Conservation (phyloP, 768 basidiomycete genomes). For the Macrolepiota fuliginosa region DNA sequence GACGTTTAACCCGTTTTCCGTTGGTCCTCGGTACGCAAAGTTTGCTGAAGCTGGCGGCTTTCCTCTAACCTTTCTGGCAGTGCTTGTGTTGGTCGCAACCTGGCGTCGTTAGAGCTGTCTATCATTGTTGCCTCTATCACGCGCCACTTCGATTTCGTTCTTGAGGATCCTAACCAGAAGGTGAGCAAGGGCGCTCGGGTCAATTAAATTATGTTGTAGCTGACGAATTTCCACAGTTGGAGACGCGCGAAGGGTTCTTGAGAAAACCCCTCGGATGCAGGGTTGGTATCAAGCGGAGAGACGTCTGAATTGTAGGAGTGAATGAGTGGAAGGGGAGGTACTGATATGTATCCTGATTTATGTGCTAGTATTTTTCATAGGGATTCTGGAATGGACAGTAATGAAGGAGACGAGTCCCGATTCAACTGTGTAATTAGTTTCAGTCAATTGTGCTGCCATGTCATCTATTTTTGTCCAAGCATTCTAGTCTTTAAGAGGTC, state of each 20-base stretch:
- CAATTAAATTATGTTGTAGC: neutral
- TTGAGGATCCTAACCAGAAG: slow-evolving; percentile 54
- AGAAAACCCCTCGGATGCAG: slow-evolving; percentile 75
- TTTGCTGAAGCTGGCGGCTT: neutral
- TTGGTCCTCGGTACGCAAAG: slow-evolving; percentile 65
- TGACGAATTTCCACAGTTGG: slow-evolving; percentile 40
- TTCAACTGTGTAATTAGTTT: too few relatives aligned
- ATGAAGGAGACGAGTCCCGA: too few relatives aligned
- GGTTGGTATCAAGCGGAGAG: slow-evolving; percentile 71
- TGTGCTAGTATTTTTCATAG: neutral
- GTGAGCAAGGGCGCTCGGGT: slow-evolving; percentile 33
- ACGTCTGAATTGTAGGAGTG: slow-evolving; percentile 20
- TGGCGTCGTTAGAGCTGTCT: slow-evolving; percentile 76
- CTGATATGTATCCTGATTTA: neutral
- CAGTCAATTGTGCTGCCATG: too few relatives aligned
- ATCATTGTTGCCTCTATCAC: slow-evolving; percentile 82
- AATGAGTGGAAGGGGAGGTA: neutral
- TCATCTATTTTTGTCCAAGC: too few relatives aligned
- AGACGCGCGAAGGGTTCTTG: slow-evolving; percentile 83
- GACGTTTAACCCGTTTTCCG: slow-evolving; percentile 84
- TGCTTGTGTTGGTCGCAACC: slow-evolving; percentile 82
- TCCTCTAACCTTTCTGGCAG: slow-evolving; percentile 31
- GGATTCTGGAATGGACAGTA: neutral
- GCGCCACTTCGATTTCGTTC: slow-evolving; percentile 71
- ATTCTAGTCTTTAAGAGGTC: too few relatives aligned